These are phyloP conservation scores for Saccharomycopsis hybrid DNA, from an alignment of 1,139 yeast genomes.

Conservation along the genomic window DNA sequence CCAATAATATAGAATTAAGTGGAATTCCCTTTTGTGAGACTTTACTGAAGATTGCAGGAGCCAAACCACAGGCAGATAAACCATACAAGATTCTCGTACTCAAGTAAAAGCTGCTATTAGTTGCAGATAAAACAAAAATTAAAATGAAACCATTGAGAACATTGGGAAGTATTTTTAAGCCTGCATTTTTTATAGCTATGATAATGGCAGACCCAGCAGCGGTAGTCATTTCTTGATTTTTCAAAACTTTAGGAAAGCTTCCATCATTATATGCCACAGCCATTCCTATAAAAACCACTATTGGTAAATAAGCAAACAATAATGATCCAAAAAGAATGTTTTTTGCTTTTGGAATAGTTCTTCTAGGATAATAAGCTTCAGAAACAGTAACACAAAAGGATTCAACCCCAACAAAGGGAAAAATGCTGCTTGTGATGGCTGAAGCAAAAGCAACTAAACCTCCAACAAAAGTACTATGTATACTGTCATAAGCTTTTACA, in stretches of 20 bases:
- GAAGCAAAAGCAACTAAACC: conserved; percentile 39
- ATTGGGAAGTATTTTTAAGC: conserved; percentile 38
- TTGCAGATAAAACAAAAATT: conserved; percentile 43
- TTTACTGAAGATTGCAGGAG: conserved; percentile 24
- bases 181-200: conserved; percentile 33
- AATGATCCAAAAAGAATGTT: conserved; percentile 44
- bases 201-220: conserved; percentile 43
- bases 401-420: conserved; percentile 45
- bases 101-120: conserved; percentile 40
- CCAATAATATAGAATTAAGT: conserved; percentile 18
- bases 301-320: conserved; percentile 38
- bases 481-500: neutral
- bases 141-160: conserved; percentile 40
- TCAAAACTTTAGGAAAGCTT: conserved; percentile 27
- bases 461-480: conserved; percentile 26
- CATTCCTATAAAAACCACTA: conserved; percentile 44
- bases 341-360: conserved; percentile 45
- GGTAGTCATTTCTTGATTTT: conserved; percentile 24
- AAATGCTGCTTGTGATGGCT: conserved; percentile 29
- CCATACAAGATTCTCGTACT: conserved; percentile 39
- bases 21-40: conserved; percentile 22
- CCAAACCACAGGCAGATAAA: conserved; percentile 35
- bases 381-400: conserved; percentile 38
- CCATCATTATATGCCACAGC: conserved; percentile 42
- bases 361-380: conserved; percentile 44